Conservation (phyloP, 2,329 filamentous ascomycete species). For the Colletotrichum higginsianum region DNA sequence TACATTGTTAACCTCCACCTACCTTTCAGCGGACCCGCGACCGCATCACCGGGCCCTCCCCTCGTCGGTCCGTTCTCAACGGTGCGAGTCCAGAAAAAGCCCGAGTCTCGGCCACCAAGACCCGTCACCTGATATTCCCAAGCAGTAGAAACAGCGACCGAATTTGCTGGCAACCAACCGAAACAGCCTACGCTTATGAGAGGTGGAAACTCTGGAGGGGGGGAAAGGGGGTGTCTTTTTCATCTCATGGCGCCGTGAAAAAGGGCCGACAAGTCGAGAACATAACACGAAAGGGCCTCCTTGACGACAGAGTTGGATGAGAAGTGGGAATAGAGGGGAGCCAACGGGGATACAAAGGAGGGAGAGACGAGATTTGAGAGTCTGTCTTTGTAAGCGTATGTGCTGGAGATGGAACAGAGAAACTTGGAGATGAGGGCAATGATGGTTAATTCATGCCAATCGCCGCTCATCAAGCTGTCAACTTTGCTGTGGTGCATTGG, state of each 20-base stretch:
- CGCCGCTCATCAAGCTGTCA: no score
- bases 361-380: neutral
- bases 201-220: neutral
- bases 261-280: conserved; percentile 14
- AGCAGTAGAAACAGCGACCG: neutral
- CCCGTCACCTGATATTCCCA: conserved; percentile 6
- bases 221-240: neutral
- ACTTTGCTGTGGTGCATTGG: neutral
- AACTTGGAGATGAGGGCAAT: conserved; percentile 16
- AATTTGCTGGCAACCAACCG: neutral
- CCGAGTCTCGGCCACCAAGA: conserved; percentile 38
- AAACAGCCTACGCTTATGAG: neutral
- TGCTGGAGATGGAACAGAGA: neutral
- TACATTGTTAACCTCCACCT: neutral
- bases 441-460: neutral
- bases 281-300: neutral
- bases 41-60: conserved; percentile 13
- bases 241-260: neutral
- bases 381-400: neutral
- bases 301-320: conserved; percentile 11
- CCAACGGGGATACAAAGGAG: neutral
- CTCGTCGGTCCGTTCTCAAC: neutral
- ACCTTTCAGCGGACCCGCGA: conserved; percentile 3
- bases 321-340: conserved; percentile 35
- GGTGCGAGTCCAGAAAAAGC: conserved; percentile 2